phyloP scores from a whole-genome alignment of 2,329 filamentous ascomycete species.

The Periconia sp. region DNA sequence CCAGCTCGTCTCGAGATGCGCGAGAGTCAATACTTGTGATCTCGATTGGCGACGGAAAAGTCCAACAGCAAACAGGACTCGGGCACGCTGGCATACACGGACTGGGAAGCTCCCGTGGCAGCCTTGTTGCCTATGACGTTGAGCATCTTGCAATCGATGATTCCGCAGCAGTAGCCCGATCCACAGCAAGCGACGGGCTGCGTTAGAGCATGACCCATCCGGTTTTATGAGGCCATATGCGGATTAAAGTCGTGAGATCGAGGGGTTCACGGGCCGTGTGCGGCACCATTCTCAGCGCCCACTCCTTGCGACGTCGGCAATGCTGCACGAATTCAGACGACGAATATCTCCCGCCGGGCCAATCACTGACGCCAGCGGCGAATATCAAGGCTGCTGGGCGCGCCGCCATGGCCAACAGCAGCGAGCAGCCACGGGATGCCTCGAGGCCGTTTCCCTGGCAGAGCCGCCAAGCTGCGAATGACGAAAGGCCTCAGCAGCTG shows the following conservation, averaged over 20 bases:
- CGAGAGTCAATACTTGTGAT: constrained; percentile 4
- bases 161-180: constrained; percentile 35
- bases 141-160: constrained; percentile 32
- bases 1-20: constrained; percentile 7
- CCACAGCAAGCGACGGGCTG: constrained; percentile 30
- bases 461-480: constrained; percentile 36
- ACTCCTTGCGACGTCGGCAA: constrained; percentile 34
- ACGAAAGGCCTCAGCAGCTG: constrained; percentile 37
- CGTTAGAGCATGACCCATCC: constrained; percentile 31
- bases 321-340: constrained; percentile 36
- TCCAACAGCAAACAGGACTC: not conserved
- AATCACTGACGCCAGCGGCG: constrained; percentile 24
- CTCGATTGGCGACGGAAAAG: not conserved
- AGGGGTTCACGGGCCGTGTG: constrained; percentile 35
- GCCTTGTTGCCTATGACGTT: constrained; percentile 41
- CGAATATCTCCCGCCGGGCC: constrained; percentile 35
- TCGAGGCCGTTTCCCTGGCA: constrained; percentile 37
- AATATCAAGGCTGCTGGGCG: constrained; percentile 23
- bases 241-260: constrained; percentile 34
- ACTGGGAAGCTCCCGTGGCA: constrained; percentile 31
- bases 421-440: constrained; percentile 18
- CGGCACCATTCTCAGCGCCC: constrained; percentile 21
- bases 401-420: constrained; percentile 25
- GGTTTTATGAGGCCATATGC: constrained; percentile 35
- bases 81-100: constrained; percentile 9